Base-by-base conservation (phyloP, 306 rosid genomes). In the Vigna angularis region DNA sequence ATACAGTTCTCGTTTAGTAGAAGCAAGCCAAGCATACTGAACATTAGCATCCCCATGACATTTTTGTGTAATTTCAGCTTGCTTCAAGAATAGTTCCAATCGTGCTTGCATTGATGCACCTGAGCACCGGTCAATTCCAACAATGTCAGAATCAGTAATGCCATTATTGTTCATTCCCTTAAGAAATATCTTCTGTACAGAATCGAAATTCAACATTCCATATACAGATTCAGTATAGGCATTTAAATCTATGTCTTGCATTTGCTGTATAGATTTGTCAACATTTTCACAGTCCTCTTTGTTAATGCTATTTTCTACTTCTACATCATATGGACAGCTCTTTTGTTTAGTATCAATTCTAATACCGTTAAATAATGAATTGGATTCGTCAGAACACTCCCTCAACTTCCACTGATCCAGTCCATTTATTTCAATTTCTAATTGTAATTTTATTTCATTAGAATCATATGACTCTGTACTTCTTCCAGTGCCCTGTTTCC, bases 11-110 rank as follows among this genome's bases (percentile, higher is more conserved):
- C 53, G 84, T 77, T 88, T 87, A 26, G 91, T 86, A 76, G 82
- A 71, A 82, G 97, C 70, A 82, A 92, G 91, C 98, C 97, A 94
- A 68, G 93, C 98, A 84, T 84, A 84, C 59, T 59, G 93, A 77
- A 89, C 79, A 82, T 92, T 92, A n/a, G 97, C 91, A 69, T 87
- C 84, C 26, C 90, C 94, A 3, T 83, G 94, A 55, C 61, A 78
- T n/a, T 55, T 78, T 61, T 81, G 77, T 0, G 89, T 92, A 67
- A 94, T 85, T 79, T 90, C 96, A 32, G 83, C 89, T 87, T 92
- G 96, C 85, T 87, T 92, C 83, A 87, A 84, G 67, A 90, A 94
- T 40, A 94, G 85, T 82, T 89, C 96, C 69, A 79, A 66, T 18
- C 89, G 88, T 30, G 87, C 82, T 79, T 86, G 88, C 87, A 77